A percentile compares a stretch with the other conserved stretches of the same genome.
Evolutionary conservation across 495 filamentous ascomycete genomes (phyloP).

Genomic region (Penicillium coprophilum): DNA sequence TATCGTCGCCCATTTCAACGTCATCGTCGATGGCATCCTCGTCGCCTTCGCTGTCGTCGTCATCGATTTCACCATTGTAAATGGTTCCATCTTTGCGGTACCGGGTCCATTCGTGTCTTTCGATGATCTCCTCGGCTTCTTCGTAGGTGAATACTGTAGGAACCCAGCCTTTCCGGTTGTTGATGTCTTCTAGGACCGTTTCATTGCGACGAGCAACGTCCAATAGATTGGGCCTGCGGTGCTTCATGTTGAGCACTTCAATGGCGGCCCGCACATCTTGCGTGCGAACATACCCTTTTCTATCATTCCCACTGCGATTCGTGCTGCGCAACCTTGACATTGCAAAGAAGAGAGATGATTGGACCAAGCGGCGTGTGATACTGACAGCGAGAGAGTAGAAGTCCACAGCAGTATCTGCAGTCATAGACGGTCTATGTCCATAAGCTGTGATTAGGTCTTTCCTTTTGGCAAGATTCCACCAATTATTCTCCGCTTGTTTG

Average conservation of each 20-base stretch:
- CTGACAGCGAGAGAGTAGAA: conserved; percentile 67
- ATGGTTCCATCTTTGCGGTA: conserved; percentile 18
- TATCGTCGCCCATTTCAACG: conserved; percentile 12
- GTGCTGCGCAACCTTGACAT: conserved; percentile 53
- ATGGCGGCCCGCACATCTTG: conserved; percentile 68
- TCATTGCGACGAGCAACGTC: conserved; percentile 57
- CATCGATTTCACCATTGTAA: conserved; percentile 13
- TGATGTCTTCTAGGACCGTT: conserved; percentile 53
- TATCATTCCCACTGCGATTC: conserved; percentile 34
- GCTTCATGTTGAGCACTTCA: conserved; percentile 46
- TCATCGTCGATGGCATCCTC: conserved; percentile 28
- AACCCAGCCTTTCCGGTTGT: conserved; percentile 31
- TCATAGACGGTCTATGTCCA: conserved; percentile 61
- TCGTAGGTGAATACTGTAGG: conserved; percentile 38
- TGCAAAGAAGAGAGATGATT: conserved; percentile 64
- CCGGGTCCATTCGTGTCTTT: conserved; percentile 20
- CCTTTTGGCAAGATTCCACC: conserved; percentile 50
- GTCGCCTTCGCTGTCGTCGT: conserved; percentile 15
- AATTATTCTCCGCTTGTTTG: conserved; percentile 58
- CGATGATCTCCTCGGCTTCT: conserved; percentile 55
- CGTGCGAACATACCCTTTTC: conserved; percentile 43
- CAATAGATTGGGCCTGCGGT: conserved; percentile 54
- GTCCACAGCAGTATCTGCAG: conserved; percentile 67
- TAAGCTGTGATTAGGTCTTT: conserved; percentile 3
- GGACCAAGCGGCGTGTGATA: conserved; percentile 67